phyloP scores from a whole-genome alignment of 805 yeast species.

The Yamadazyma sp. region DNA sequence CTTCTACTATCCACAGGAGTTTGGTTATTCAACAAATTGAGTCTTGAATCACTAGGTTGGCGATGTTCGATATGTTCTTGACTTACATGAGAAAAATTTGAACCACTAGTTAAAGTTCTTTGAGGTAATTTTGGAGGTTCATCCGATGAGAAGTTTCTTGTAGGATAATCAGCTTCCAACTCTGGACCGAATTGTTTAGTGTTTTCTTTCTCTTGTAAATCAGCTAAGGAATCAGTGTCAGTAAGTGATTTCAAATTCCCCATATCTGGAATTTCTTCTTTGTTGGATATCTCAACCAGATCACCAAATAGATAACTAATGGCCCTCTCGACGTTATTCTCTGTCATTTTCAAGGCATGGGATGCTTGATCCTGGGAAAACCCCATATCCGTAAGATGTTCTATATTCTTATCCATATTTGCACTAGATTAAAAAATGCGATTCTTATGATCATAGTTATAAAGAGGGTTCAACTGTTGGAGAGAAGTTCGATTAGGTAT shows the following conservation, averaged over 20 bases:
- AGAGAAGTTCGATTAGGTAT: no score
- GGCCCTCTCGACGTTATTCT: constrained; percentile 25
- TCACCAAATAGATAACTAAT: constrained; percentile 32
- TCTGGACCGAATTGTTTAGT: no score
- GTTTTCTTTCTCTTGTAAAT: no score
- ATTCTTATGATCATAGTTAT: neutral
- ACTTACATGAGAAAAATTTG: neutral
- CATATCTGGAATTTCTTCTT: constrained; percentile 10
- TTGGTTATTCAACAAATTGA: neutral
- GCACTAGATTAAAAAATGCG: no score
- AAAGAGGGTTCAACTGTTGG: no score
- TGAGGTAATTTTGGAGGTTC: constrained; percentile 2
- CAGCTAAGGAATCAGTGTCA: neutral
- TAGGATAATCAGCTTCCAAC: neutral
- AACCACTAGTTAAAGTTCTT: neutral
- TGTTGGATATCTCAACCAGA: constrained; percentile 16
- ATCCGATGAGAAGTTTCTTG: neutral
- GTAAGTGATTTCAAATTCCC: neutral
- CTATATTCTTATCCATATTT: constrained; percentile 9
- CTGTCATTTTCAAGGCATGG: constrained; percentile 31
- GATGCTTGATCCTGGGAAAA: constrained; percentile 33
- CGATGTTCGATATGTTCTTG: constrained; percentile 2
- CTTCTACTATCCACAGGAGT: neutral
- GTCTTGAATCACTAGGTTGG: neutral
- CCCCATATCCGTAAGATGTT: constrained; percentile 32